Evolutionary conservation across 2,329 filamentous ascomycete genomes (phyloP), one percentile per base, ranked within the genome.

Genomic region (Aspergillus ruber): DNA sequence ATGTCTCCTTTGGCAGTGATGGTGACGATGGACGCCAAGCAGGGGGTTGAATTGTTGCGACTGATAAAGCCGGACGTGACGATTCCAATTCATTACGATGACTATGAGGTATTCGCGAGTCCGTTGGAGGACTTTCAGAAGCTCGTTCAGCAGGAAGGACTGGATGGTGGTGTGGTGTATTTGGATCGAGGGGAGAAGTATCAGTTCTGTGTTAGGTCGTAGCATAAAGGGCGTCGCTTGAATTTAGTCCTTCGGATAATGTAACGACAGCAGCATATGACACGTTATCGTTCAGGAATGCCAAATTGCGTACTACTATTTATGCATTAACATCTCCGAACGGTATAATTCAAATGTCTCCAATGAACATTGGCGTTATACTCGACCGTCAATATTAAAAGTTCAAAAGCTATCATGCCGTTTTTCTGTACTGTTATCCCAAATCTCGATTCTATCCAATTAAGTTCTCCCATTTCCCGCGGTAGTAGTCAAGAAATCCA

Each of bases 21-120:
- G 82, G 79, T 85, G 2, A 85, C 82, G 0, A 86, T 86, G 82
- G 82, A 85, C 61, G 82, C 77, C 18, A 71, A 75, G 57, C 79
- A 84, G 62, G 82, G 82, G 0, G 54, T 85, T 23, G 66, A 82
- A 64, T 60, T 86, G 51, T 77, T 86, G 61, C 67, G 72, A 54
- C 54, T 85, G 48, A 75, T 86, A 27, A 67, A 80, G 25, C 79
- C 82, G 15, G 78, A 83, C 20, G 47, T 84, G 43, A 84, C 80
- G 5, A 79, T 86, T 40, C 81, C 82, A 3, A 77, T 84, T 33
- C 81, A 84, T 59, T 83, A 74, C 57, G 81, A 84, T 59, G 81
- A 84, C 55, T 85, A 86, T 54, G 74, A 79, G 52, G 78, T 82
- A 2, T 81, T 85, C 55, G 50, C 80, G 46, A 80, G 76, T 15